These are phyloP conservation scores for Rhododendron simsii DNA, from an alignment of 148 eudicot species.

Conservation along the genomic window DNA sequence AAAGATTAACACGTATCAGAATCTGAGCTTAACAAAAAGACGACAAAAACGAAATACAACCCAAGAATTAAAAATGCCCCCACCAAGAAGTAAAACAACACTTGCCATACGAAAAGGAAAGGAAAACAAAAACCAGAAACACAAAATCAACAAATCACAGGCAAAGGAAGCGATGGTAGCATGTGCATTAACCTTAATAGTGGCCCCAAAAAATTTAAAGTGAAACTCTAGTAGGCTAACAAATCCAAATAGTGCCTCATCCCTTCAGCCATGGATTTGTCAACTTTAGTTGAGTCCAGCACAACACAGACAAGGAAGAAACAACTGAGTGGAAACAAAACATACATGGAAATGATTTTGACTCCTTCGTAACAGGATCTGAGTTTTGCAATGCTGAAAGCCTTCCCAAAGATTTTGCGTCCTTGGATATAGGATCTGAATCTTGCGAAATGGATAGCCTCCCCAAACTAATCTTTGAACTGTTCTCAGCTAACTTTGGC, in stretches of 20 bases:
- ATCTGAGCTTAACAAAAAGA: background rate
- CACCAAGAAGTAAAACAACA: background rate
- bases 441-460: constrained; percentile 64
- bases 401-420: constrained; percentile 57
- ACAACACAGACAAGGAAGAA: constrained; percentile 7
- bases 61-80: background rate
- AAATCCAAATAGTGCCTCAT: background rate
- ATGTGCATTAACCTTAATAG: background rate
- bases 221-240: background rate
- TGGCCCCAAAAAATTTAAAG: background rate
- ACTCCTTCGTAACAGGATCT: constrained; percentile 51
- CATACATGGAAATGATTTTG: constrained; percentile 68
- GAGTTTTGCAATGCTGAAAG: constrained; percentile 52
- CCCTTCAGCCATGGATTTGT: background rate
- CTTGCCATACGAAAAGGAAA: background rate
- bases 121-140: background rate
- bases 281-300: background rate
- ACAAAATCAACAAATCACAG: background rate
- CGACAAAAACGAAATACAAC: background rate
- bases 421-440: constrained; percentile 61
- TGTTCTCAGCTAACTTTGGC: constrained; percentile 52
- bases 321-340: constrained; percentile 1
- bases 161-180: background rate
- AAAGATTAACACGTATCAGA: constrained; percentile 13
- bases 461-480: constrained; percentile 48